phyloP scores from a whole-genome alignment of 176 grass and related monocot species.

The Aegilops speltoides region DNA sequence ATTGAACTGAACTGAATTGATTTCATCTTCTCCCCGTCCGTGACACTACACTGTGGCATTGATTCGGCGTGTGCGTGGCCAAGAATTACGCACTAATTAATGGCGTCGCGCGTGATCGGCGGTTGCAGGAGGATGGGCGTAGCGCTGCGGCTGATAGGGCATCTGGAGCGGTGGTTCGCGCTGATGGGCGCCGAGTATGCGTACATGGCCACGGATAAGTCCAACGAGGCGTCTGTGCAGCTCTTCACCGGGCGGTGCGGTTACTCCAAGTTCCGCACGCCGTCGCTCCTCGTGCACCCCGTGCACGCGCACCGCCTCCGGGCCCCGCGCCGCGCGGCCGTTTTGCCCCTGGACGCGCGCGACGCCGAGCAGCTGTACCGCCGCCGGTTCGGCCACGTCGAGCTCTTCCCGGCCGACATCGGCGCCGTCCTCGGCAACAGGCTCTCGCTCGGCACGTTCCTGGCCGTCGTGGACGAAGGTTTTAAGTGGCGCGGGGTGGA shows the following conservation, averaged over 20 bases:
- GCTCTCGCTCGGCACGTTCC: slow-evolving; percentile 68
- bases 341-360: slow-evolving; percentile 35
- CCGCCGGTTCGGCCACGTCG: slow-evolving; percentile 42
- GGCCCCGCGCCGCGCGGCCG: slow-evolving; percentile 17
- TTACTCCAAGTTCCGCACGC: slow-evolving; percentile 91
- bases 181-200: slow-evolving; percentile 63
- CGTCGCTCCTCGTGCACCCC: slow-evolving; percentile 87
- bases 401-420: slow-evolving; percentile 90
- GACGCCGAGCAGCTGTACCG: slow-evolving; percentile 73
- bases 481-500: slow-evolving; percentile 59
- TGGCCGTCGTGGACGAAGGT: slow-evolving; percentile 32
- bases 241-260: slow-evolving; percentile 79
- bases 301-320: slow-evolving; percentile 74
- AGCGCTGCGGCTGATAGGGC: slow-evolving; percentile 45
- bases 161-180: slow-evolving; percentile 75
- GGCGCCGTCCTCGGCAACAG: slow-evolving; percentile 63
- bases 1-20: neutral
- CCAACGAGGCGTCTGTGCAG: slow-evolving; percentile 72
- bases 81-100: neutral
- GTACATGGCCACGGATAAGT: slow-evolving; percentile 85
- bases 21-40: neutral
- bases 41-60: neutral
- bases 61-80: neutral
- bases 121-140: slow-evolving; percentile 72
- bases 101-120: neutral